Base-by-base conservation (phyloP, 78 protist species). In the Cavenderia fasciculata region DNA sequence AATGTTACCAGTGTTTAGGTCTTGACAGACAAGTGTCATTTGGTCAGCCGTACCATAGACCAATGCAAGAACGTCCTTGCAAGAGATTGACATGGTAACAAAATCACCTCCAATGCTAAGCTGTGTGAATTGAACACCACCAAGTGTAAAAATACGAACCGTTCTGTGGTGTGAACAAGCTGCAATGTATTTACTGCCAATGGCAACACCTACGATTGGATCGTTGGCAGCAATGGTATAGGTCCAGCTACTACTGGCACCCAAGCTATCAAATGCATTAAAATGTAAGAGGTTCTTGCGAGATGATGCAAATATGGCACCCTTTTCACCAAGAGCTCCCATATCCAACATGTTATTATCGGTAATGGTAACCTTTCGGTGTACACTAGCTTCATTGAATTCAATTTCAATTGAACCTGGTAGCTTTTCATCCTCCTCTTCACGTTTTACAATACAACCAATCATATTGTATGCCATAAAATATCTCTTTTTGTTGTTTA, bases 401-500 rank as follows among this genome's bases (percentile, higher is more conserved):
- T 69, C 78, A 31, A 82, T 82, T 56, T 82, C 90, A 43, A 82
- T 68, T 0, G 90, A 82, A 10, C 66, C 44, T 1, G 54, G 7
- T n/a, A 36, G 34, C 11, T 65, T 65, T 1, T 47, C 11, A 7
- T 11, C 31, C 0, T 33, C 61, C 4, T 82, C 90, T 47, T 82
- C 90, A 29, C 90, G 56, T 33, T 68, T 82, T 18, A 69, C 31
- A 56, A 82, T 82, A 25, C 43, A 43, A 52, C 90, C 90, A 44
- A 82, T 54, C 78, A 82, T 68, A 36, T 29, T 82, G 73, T 51
- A 68, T 0, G 78, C 68, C 44, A 82, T 19, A 54, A 66, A 82
- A n/a, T 82, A 82, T 68, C 78, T 59, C 33, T 77, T 47, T 23
- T 47, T 56, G 36, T 82, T 56, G 1, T 8, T 49, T 10, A 21